phyloP scores from a whole-genome alignment of 805 yeast species.

The Torulaspora indica region DNA sequence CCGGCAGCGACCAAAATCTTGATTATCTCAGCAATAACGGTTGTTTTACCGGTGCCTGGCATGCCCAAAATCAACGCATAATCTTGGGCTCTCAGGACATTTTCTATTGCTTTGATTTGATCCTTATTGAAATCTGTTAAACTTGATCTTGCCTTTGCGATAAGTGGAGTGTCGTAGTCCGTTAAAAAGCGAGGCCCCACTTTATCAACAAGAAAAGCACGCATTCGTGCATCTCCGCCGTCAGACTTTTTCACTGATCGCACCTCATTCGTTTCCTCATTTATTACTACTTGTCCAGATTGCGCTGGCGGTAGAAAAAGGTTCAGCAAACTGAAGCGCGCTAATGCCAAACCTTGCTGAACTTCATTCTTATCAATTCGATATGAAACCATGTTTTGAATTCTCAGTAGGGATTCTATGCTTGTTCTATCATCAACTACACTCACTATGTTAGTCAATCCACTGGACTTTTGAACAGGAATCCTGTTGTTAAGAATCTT shows the following conservation, averaged over 20 bases:
- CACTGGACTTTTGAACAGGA: constrained; percentile 8
- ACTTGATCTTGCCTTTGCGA: constrained; percentile 19
- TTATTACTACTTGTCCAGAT: constrained; percentile 32
- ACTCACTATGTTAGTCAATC: constrained; percentile 13
- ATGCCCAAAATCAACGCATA: constrained; percentile 84
- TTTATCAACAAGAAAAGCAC: constrained; percentile 36
- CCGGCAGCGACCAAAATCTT: constrained; percentile 50
- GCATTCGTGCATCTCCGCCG: constrained; percentile 37
- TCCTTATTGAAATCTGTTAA: constrained; percentile 53
- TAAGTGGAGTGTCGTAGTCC: constrained; percentile 13
- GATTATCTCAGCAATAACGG: constrained; percentile 77
- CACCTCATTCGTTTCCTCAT: constrained; percentile 15
- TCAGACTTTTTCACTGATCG: constrained; percentile 25
- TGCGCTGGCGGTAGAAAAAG: constrained; percentile 45
- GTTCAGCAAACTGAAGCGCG: constrained; percentile 70
- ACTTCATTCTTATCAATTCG: constrained; percentile 79
- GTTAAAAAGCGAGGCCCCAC: constrained; percentile 29
- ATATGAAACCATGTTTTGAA: constrained; percentile 39
- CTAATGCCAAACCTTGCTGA: constrained; percentile 67
- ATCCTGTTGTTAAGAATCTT: constrained; percentile 42
- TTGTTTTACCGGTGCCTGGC: constrained; percentile 98
- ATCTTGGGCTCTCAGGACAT: constrained; percentile 61
- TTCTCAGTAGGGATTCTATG: constrained; percentile 29
- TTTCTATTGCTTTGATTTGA: constrained; percentile 64
- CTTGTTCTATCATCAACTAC: constrained; percentile 12